Evolutionary conservation across 805 yeast genomes (phyloP).

Genomic region (Torulaspora quercuum): DNA sequence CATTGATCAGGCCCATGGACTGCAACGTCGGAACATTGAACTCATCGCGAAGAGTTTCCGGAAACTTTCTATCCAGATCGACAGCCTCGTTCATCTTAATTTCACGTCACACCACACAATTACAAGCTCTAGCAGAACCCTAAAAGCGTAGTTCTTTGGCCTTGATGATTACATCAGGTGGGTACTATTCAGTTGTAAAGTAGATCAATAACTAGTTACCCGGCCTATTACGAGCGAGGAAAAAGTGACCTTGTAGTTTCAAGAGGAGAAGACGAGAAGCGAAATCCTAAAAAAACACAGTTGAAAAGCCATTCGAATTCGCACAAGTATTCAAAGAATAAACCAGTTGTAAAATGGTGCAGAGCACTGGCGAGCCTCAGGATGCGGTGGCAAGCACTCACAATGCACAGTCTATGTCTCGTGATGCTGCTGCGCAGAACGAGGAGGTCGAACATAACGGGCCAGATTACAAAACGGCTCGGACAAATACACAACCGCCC

Average conservation of each 20-base stretch:
- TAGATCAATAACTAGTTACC: not conserved
- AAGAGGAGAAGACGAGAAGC: slow-evolving; percentile 1
- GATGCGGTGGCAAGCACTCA: not conserved
- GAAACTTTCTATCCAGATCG: slow-evolving; percentile 41
- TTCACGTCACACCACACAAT: not conserved
- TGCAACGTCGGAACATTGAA: slow-evolving; percentile 66
- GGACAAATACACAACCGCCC: slow-evolving; percentile 1
- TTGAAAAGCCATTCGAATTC: no score
- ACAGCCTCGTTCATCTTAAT: slow-evolving; percentile 23
- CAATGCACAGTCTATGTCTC: not conserved
- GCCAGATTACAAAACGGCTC: not conserved
- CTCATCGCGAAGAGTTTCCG: slow-evolving; percentile 39
- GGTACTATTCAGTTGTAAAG: no score
- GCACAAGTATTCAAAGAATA: no score
- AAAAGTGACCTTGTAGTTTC: not conserved
- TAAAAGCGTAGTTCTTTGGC: not conserved
- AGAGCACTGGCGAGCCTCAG: slow-evolving; percentile 6
- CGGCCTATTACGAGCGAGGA: not conserved
- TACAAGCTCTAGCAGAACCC: no score
- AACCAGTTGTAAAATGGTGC: slow-evolving; percentile 3
- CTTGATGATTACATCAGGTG: not conserved
- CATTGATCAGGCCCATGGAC: slow-evolving; percentile 49
- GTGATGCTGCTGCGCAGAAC: no score
- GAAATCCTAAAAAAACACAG: no score
- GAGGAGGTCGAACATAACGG: slow-evolving; percentile 1